These are phyloP conservation scores for Mucor irregularis DNA, from an alignment of 371 early-diverging fungal species.

Conservation along the genomic window DNA sequence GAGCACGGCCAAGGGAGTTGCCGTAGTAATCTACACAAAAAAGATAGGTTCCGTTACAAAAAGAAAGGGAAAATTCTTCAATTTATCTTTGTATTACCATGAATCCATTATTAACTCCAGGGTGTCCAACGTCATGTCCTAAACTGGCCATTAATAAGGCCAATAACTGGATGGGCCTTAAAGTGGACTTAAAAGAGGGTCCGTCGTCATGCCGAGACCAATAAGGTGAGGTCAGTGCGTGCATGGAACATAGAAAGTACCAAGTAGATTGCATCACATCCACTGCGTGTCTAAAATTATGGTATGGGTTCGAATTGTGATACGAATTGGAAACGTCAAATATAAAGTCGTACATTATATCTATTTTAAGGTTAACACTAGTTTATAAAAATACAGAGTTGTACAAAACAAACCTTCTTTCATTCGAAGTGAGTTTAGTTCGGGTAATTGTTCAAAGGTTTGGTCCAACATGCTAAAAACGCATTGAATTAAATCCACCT, in stretches of 20 bases:
- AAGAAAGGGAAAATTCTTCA: background rate
- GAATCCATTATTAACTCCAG: slow-evolving; percentile 82
- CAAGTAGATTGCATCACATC: slow-evolving; percentile 83
- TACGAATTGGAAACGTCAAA: slow-evolving; percentile 66
- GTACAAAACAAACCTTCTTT: slow-evolving; percentile 50
- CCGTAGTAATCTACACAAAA: slow-evolving; percentile 59
- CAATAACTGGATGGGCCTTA: slow-evolving; percentile 69
- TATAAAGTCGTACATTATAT: slow-evolving; percentile 57
- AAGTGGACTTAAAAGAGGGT: slow-evolving; percentile 31
- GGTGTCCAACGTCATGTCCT: slow-evolving; percentile 86
- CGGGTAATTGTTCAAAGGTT: slow-evolving; percentile 51
- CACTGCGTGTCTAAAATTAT: slow-evolving; percentile 84
- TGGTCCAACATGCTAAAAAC: slow-evolving; percentile 63
- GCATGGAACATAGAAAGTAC: slow-evolving; percentile 68
- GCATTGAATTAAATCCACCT: slow-evolving; percentile 62
- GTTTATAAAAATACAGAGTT: background rate
- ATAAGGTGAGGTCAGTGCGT: slow-evolving; percentile 26
- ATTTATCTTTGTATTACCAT: slow-evolving; percentile 47
- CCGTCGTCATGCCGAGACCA: background rate
- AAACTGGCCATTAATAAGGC: slow-evolving; percentile 75
- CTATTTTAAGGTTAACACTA: slow-evolving; percentile 24
- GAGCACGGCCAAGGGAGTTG: slow-evolving; percentile 79
- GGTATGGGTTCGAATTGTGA: slow-evolving; percentile 75
- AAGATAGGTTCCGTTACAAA: no score
- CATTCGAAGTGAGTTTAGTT: slow-evolving; percentile 55